Evolutionary conservation across 2,329 filamentous ascomycete species (phyloP).

Genomic region (Claviceps humidiphila): DNA sequence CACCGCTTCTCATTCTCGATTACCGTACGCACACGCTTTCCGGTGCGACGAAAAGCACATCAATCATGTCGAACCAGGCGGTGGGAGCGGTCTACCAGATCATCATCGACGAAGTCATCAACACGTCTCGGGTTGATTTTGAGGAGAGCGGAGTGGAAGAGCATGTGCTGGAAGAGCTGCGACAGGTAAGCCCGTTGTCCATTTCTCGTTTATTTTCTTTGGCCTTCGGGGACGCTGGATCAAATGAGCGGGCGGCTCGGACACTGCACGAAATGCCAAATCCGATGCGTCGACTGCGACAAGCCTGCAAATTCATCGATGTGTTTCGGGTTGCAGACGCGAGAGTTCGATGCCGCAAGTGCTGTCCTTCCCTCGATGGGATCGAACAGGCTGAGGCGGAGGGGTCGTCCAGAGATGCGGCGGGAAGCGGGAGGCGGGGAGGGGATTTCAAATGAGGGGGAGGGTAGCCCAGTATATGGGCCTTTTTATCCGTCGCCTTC

Average conservation of each 20-base stretch:
- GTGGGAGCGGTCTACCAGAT: slow-evolving; percentile 69
- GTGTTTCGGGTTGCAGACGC: too few species aligned
- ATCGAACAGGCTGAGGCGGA: background rate
- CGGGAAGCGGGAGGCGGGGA: slow-evolving; percentile 13
- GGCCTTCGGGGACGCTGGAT: background rate
- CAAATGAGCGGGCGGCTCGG: background rate
- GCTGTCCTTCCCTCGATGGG: too few species aligned
- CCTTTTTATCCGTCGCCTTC: slow-evolving; percentile 37
- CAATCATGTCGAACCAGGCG: slow-evolving; percentile 42
- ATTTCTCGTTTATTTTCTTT: background rate
- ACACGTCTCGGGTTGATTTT: slow-evolving; percentile 85
- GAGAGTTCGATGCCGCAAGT: too few species aligned
- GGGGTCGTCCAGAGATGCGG: slow-evolving; percentile 3
- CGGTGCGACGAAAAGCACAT: slow-evolving; percentile 1
- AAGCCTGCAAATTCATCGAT: too few species aligned
- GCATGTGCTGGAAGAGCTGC: slow-evolving; percentile 72
- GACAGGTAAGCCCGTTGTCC: slow-evolving; percentile 51
- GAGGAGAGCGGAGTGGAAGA: slow-evolving; percentile 92
- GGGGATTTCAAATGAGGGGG: slow-evolving; percentile 27
- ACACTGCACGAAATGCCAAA: background rate
- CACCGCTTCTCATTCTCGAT: background rate
- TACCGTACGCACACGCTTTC: slow-evolving; percentile 4
- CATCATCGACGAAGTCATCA: slow-evolving; percentile 76
- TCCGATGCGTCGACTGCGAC: too few species aligned
- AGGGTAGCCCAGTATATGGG: slow-evolving; percentile 41